Evolutionary conservation across 768 basidiomycete genomes (phyloP), one percentile per base, ranked within the genome.

Genomic region (Hysterangium stoloniferum): DNA sequence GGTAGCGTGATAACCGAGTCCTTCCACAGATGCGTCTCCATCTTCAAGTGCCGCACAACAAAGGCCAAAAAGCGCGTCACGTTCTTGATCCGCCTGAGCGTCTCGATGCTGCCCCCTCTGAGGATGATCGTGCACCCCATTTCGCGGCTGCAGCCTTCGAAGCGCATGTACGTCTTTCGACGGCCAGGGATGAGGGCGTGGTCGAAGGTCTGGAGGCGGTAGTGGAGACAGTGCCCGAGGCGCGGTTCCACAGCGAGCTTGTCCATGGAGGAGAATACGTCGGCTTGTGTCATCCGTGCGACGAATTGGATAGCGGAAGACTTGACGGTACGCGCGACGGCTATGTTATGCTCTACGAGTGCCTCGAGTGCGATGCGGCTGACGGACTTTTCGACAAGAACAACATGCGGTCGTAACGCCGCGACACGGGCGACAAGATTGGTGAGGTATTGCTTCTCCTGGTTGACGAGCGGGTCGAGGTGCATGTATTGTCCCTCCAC

Each of bases 141-240:
- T 55, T 96, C 90, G 44, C 79, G 78, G 61, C 79, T 86, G 60
- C 94, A 96, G 1, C 95, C 95, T 66, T 99, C 96, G 60, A 99
- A 98, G 1, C 96, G 84, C 91, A 99, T 93, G 61, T 91, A 87
- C 0, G 95, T 91, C 71, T 99, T 99, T 50, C 96, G 76, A 15
- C 77, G 78, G 17, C 92, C 93, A n/a, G 94, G 92, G 35, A 98
- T 99, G 34, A 94, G 73, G 11, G 80, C 76, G 65, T 99, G 94
- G 56, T 97, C 95, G 63, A 86, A 97, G 0, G 96, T 96, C 65
- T 96, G 92, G 5, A 98, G 76, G 29, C 82, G 76, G 65, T 91
- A 95, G 17, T 79, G 77, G 5, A 79, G 70, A 61, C 94, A 98
- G 59, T 95, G 85, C 2, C 95, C 95, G 20, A 97, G 68, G 31